These are phyloP conservation scores for Somion occarium DNA, from an alignment of 1,284 basidiomycete genomes.

Conservation along the genomic window DNA sequence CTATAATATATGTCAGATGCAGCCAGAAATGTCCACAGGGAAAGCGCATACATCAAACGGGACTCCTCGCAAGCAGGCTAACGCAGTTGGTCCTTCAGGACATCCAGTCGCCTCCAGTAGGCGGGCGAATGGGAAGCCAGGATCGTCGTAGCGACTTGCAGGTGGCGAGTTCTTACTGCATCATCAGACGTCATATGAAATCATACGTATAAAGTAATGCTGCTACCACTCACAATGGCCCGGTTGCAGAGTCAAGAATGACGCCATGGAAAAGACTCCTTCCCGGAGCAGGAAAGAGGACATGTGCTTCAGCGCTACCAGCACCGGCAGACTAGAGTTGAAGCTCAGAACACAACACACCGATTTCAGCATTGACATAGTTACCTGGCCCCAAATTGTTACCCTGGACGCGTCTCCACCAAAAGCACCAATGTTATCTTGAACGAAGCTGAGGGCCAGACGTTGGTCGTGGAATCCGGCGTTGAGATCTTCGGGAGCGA, in stretches of 20 bases:
- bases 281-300: conserved; percentile 38
- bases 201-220: background rate
- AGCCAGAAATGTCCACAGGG: background rate
- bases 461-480: conserved; percentile 54
- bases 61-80: conserved; percentile 43
- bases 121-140: conserved; percentile 48
- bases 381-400: conserved; percentile 57
- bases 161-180: conserved; percentile 50
- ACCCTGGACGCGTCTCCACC: conserved; percentile 62
- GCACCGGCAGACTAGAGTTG: conserved; percentile 47
- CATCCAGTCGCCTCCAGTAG: conserved; percentile 46
- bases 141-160: conserved; percentile 47
- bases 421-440: conserved; percentile 56
- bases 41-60: conserved; percentile 38
- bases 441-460: conserved; percentile 52
- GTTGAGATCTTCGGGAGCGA: conserved; percentile 47
- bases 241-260: conserved; percentile 48
- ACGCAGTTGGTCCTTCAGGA: conserved; percentile 32
- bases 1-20: conserved; percentile 22
- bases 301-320: conserved; percentile 48
- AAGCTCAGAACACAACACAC: background rate
- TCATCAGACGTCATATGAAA: background rate
- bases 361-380: background rate
- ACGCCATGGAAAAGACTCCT: conserved; percentile 44
- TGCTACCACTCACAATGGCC: conserved; percentile 43